Evolutionary conservation across 1,139 yeast genomes (phyloP), one percentile per base, ranked within the genome.

Genomic region (Arxiozyma heterogenica): DNA sequence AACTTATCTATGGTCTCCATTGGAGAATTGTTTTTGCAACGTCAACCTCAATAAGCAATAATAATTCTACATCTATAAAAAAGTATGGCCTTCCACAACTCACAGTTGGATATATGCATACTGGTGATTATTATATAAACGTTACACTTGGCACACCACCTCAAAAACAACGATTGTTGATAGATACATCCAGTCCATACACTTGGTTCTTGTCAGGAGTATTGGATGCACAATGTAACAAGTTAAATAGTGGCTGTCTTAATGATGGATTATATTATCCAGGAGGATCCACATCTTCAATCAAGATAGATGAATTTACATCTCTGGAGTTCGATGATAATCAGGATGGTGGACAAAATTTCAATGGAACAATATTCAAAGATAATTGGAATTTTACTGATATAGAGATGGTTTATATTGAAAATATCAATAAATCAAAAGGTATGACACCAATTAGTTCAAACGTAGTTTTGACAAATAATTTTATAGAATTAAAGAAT

Each of bases 131-230:
- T 55, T 74, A 72, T 53, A 71, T 71, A 21, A 65, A 69, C 30
- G 57, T 72, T 0, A 55, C 71, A 1, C 54, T 76, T 9, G 79
- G 80, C 1, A 58, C 61, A 0, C 73, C 74, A 0, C 58, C 56
- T 1, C 78, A 75, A 58, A 41, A 54, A 0, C 61, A 72, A 34
- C 57, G 49, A 6, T 57, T 77, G 8, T 61, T 76, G 39, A 56
- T 78, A 4, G 81, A 77, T 58, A 64, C 75, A 3, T 64, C 71
- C 6, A 75, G 74, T 50, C 79, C 77, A 1, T 71, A 70, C 50
- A 52, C 72, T 1, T 77, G 80, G 80, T 63, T 75, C 1, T 66
- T 71, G 11, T 68, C 70, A 18, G 61, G 63, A 2, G 58, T 54
- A 1, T 54, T 55, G 0, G 66, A 65, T 47, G 51, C 62, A 3